Percentiles rank a stretch among this genome's conserved stretches.
Evolutionary conservation across 805 yeast species (phyloP).

Genomic region (Lipomyces oligophaga): DNA sequence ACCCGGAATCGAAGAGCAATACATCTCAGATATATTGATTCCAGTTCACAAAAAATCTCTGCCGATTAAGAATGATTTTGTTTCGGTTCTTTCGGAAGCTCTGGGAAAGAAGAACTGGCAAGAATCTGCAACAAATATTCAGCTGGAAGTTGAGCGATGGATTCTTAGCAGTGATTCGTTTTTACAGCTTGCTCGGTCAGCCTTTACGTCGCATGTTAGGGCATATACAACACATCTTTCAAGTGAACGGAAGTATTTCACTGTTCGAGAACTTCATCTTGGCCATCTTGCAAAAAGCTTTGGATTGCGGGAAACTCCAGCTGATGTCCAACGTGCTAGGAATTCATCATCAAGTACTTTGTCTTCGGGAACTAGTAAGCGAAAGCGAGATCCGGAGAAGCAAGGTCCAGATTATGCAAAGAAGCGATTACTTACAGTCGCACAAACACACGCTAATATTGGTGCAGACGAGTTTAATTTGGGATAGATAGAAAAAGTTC

Average conservation of each 20-base stretch:
- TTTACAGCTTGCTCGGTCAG: slow-evolving; percentile 68
- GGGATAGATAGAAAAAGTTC: slow-evolving; percentile 25
- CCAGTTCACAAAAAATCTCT: slow-evolving; percentile 54
- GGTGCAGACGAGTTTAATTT: slow-evolving; percentile 71
- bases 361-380: slow-evolving; percentile 31
- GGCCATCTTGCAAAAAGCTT: slow-evolving; percentile 96
- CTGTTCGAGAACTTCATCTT: slow-evolving; percentile 75
- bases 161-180: slow-evolving; percentile 59
- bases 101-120: slow-evolving; percentile 61
- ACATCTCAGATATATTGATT: slow-evolving; percentile 55
- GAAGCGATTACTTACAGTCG: slow-evolving; percentile 71
- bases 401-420: slow-evolving; percentile 61
- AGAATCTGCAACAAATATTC: slow-evolving; percentile 94
- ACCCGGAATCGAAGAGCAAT: slow-evolving; percentile 88
- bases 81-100: slow-evolving; percentile 34
- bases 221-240: slow-evolving; percentile 95
- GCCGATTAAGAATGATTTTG: slow-evolving; percentile 48
- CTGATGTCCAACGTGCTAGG: slow-evolving; percentile 29
- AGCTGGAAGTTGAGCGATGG: slow-evolving; percentile 84
- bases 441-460: slow-evolving; percentile 62
- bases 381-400: slow-evolving; percentile 29
- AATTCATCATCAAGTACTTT: slow-evolving; percentile 31
- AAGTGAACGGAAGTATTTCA: slow-evolving; percentile 73
- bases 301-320: slow-evolving; percentile 92
- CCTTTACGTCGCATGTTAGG: slow-evolving; percentile 81